Conservation (phyloP, 2,329 filamentous ascomycete genomes). For the Phyllosticta citrichinensis region DNA sequence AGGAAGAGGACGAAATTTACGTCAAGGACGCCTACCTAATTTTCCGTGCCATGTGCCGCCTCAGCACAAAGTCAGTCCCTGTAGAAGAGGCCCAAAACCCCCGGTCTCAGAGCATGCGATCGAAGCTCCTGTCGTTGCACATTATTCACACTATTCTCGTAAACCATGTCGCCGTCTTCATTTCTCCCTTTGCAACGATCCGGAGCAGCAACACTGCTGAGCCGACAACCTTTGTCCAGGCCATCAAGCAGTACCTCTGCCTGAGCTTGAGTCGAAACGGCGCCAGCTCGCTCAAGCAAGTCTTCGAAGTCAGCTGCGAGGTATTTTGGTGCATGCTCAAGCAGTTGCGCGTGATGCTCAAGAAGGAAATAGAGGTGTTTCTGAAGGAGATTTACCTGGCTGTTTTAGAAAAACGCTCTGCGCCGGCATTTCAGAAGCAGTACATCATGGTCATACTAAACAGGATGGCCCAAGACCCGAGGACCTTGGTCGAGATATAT, state of each 20-base stretch:
- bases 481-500: slow-evolving; percentile 87
- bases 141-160: slow-evolving; percentile 91
- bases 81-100: slow-evolving; percentile 88
- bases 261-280: slow-evolving; percentile 91
- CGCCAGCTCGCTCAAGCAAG: slow-evolving; percentile 78
- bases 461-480: slow-evolving; percentile 73
- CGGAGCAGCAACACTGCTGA: slow-evolving; percentile 82
- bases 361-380: slow-evolving; percentile 98
- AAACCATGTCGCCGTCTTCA: slow-evolving; percentile 86
- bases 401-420: slow-evolving; percentile 77
- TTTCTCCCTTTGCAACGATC: slow-evolving; percentile 84
- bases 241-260: slow-evolving; percentile 93
- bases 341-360: slow-evolving; percentile 84
- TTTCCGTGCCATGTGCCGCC: slow-evolving; percentile 93
- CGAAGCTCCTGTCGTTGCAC: slow-evolving; percentile 89
- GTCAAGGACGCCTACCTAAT: slow-evolving; percentile 95
- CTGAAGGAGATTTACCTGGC: slow-evolving; percentile 94
- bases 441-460: slow-evolving; percentile 82
- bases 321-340: slow-evolving; percentile 98
- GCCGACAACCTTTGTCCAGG: slow-evolving; percentile 82
- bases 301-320: slow-evolving; percentile 93
- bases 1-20: slow-evolving; percentile 86
- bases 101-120: slow-evolving; percentile 91
- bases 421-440: slow-evolving; percentile 82
- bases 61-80: slow-evolving; percentile 84